A percentile compares a stretch with the other conserved stretches of the same genome.
These are phyloP conservation scores for Ceriops zippeliana DNA, from an alignment of 345 rosid species.

Conservation along the genomic window DNA sequence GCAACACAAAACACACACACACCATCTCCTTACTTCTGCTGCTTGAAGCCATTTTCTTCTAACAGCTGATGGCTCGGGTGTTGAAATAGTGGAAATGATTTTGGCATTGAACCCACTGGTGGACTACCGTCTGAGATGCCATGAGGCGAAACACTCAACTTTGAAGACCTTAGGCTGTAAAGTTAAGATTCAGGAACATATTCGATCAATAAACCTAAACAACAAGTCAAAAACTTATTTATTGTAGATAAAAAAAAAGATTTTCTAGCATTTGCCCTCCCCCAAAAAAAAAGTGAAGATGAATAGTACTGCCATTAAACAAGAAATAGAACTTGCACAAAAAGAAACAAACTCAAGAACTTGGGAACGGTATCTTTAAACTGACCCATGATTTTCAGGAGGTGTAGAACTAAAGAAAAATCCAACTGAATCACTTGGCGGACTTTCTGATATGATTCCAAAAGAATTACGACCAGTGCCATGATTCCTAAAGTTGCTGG, in stretches of 20 bases:
- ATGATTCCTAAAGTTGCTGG: constrained; percentile 70
- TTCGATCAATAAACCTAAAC: not conserved
- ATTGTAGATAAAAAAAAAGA: no score
- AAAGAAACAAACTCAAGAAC: not conserved
- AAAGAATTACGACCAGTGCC: constrained; percentile 46
- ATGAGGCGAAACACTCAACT: constrained; percentile 77
- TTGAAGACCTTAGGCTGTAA: constrained; percentile 68
- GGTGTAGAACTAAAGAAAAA: constrained; percentile 95
- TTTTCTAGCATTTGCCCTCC: no score
- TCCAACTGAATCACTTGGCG: constrained; percentile 92
- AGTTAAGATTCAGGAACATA: constrained; percentile 19
- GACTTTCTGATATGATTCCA: constrained; percentile 80
- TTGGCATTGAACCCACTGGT: constrained; percentile 94
- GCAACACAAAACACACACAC: not conserved
- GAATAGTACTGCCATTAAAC: no score
- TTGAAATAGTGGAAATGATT: constrained; percentile 85
- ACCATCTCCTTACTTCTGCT: constrained; percentile 69
- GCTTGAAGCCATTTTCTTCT: constrained; percentile 96
- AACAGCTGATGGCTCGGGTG: constrained; percentile 95
- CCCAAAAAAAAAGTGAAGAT: no score
- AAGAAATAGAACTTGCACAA: no score
- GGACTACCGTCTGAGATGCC: constrained; percentile 77
- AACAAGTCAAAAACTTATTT: not conserved
- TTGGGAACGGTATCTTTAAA: constrained; percentile 21
- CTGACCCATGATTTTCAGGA: constrained; percentile 88